Evolutionary conservation across 1,139 yeast genomes (phyloP), one percentile per base, ranked within the genome.

Genomic region (Lodderomyces jiufengensis): DNA sequence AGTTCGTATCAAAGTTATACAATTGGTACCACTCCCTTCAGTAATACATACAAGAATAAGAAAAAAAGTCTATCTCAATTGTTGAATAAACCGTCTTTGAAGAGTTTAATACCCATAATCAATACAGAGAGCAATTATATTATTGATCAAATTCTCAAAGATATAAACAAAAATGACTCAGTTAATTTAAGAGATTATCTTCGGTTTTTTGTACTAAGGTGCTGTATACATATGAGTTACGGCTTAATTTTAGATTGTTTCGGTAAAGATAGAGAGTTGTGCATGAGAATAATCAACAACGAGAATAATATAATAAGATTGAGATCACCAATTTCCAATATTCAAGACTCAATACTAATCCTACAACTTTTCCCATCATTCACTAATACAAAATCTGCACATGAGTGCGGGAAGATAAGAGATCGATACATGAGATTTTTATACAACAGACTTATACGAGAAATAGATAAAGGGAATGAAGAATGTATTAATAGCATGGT

Each of bases 11-110:
- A 78, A 39, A 80, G 80, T 1, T 78, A 73, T 44, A 84, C 95
- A 0, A 70, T 84, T 21, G 95, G 95, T 0, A 80, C 94, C 0
- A 82, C 92, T 0, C 94, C 94, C 1, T 76, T 70, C 50, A 75
- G 84, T 2, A 63, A 59, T 1, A 66, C 80, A 2, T 82, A 70
- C 49, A 63, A 65, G 42, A 61, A 60, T 16, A 73, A 76, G 51
- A 73, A 80, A 47, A 80, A 77, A 48, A 69, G 71, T 6, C 63
- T 82, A 20, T 69, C 80, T 0, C 63, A 66, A 39, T 65, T 69
- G 5, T 59, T 83, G 39, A 78, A 74, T 49, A 66, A 55, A 34
- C 57, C 45, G 27, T 53, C 52, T 29, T 61, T 84, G 23, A 77
- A 74, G 40, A 80, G 76, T 45, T 2, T 51, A 49, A 24, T 29